Conservation (phyloP, 441 rosid species). For the Cnidoscolus chayamansa region DNA sequence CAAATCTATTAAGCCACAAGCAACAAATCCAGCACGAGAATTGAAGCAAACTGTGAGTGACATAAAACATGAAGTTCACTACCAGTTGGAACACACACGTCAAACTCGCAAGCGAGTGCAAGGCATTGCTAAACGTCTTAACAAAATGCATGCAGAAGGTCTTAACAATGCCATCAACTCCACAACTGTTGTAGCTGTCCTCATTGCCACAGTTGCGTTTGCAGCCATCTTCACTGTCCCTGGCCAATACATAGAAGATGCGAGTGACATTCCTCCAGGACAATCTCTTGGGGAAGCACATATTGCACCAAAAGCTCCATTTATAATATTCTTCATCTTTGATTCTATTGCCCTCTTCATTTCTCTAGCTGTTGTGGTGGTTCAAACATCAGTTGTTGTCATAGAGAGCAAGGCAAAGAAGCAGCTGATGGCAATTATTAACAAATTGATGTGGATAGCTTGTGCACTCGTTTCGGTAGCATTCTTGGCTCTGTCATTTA, state of each 20-base stretch:
- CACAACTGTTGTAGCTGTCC: constrained; percentile 83
- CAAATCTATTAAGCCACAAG: constrained; percentile 42
- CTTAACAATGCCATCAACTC: constrained; percentile 94
- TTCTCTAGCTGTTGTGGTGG: constrained; percentile 85
- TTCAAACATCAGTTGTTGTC: constrained; percentile 88
- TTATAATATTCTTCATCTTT: constrained; percentile 72
- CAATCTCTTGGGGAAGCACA: constrained; percentile 72
- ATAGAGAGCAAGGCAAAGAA: constrained; percentile 88
- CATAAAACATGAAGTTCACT: constrained; percentile 85
- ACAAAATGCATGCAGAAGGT: constrained; percentile 84
- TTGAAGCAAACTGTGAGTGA: constrained; percentile 89
- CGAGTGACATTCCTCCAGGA: constrained; percentile 37
- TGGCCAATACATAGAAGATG: constrained; percentile 63
- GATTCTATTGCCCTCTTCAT: constrained; percentile 87
- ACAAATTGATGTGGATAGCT: constrained; percentile 94
- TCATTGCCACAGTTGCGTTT: constrained; percentile 86
- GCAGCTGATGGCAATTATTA: constrained; percentile 85
- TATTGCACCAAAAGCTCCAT: constrained; percentile 53
- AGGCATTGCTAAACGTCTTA: constrained; percentile 72
- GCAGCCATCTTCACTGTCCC: constrained; percentile 96
- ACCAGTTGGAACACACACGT: constrained; percentile 86
- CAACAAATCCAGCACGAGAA: constrained; percentile 56
- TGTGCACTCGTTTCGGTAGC: constrained; percentile 77
- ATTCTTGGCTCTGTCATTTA: constrained; percentile 61
- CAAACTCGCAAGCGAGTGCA: constrained; percentile 73